Conservation (phyloP, 208 protist species). For the Crithidia fasciculata region DNA sequence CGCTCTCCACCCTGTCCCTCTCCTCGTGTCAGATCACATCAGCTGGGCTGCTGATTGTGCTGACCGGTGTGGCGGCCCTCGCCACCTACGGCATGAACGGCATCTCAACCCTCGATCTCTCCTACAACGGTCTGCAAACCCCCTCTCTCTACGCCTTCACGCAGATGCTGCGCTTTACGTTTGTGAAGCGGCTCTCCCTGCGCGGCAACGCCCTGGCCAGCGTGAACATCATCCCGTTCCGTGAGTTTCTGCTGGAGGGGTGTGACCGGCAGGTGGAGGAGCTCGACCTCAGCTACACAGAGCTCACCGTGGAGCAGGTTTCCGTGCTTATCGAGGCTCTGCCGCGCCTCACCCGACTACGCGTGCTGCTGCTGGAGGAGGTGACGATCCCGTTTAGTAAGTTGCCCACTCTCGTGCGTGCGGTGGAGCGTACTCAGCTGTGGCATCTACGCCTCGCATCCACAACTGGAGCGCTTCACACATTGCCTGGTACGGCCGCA, state of each 20-base stretch:
- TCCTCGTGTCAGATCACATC: conserved; percentile 71
- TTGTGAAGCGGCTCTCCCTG: conserved; percentile 57
- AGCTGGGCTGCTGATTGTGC: conserved; percentile 60
- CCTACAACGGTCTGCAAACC: conserved; percentile 66
- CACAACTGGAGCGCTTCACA: too few species aligned
- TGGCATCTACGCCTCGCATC: conserved; percentile 51
- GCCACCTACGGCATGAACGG: not conserved
- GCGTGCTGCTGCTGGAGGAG: conserved; percentile 72
- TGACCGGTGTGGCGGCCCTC: conserved; percentile 44
- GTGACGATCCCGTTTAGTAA: conserved; percentile 52
- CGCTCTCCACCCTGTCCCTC: conserved; percentile 67
- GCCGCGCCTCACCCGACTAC: conserved; percentile 48
- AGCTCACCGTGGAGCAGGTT: conserved; percentile 52
- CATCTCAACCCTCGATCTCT: conserved; percentile 60
- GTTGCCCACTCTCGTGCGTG: conserved; percentile 45
- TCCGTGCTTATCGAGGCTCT: conserved; percentile 66
- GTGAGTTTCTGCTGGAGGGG: conserved; percentile 74
- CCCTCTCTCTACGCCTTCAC: conserved; percentile 56
- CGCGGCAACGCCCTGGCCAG: conserved; percentile 75
- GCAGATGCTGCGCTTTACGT: conserved; percentile 51
- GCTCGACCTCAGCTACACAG: conserved; percentile 76
- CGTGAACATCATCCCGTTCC: conserved; percentile 38
- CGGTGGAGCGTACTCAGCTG: conserved; percentile 51
- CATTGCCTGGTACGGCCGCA: too few species aligned
- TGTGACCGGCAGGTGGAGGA: conserved; percentile 57